These are phyloP conservation scores for Globisporangium rhizosaccharum DNA, from an alignment of 352 stramenopile genomes.

Conservation along the genomic window DNA sequence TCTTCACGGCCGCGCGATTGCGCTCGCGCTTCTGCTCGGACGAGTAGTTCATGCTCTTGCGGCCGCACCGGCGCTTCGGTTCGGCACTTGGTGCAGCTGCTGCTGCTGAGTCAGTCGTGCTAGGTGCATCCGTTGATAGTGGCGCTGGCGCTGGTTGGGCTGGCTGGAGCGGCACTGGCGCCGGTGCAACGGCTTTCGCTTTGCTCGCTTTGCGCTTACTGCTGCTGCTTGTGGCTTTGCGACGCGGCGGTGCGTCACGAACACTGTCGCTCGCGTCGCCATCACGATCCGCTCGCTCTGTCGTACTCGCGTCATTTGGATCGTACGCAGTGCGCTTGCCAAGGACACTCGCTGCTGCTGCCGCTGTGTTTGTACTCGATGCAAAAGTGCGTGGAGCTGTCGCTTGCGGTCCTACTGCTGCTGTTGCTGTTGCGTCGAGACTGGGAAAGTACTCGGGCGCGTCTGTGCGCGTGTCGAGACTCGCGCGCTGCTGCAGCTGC, in stretches of 20 bases:
- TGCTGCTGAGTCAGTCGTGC: background rate
- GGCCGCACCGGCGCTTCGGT: slow-evolving; percentile 66
- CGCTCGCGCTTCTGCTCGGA: slow-evolving; percentile 80
- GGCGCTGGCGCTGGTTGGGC: background rate
- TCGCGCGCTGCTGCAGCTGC: background rate
- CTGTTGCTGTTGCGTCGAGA: background rate
- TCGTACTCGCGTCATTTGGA: background rate
- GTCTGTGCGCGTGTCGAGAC: no score
- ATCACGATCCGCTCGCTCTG: background rate
- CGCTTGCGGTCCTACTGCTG: background rate
- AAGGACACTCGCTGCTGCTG: no score
- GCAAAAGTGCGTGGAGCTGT: no score
- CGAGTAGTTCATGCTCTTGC: slow-evolving; percentile 86
- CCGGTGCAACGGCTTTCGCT: background rate
- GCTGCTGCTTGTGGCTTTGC: slow-evolving; percentile 4
- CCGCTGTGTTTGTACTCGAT: background rate
- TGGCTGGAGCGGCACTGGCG: background rate
- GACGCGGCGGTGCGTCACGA: background rate
- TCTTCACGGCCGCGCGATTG: slow-evolving; percentile 81
- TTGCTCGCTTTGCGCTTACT: slow-evolving; percentile 1
- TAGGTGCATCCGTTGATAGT: background rate
- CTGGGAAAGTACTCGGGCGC: background rate
- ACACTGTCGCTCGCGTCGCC: background rate
- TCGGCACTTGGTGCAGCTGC: background rate
- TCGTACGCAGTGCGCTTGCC: background rate